These are phyloP conservation scores for Luzula sylvatica DNA, from an alignment of 176 grass and related monocot genomes.

Conservation along the genomic window DNA sequence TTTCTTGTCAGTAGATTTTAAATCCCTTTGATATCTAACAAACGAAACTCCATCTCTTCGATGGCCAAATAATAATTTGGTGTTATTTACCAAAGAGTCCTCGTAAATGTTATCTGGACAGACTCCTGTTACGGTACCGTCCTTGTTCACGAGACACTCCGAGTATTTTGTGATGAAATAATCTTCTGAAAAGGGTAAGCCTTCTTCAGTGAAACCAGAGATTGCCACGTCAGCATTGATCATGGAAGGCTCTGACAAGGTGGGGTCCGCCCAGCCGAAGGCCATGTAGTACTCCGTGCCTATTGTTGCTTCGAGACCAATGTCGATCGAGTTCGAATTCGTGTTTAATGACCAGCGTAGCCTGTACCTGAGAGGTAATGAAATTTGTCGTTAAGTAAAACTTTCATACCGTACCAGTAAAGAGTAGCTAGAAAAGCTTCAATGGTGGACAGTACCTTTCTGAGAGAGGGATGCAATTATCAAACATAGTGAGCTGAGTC, in stretches of 20 bases:
- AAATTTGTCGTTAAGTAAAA: background rate
- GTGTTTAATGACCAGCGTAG: constrained; percentile 73
- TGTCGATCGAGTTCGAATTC: constrained; percentile 44
- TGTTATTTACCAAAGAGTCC: constrained; percentile 42
- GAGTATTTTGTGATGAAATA: constrained; percentile 60
- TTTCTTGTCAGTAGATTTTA: constrained; percentile 41
- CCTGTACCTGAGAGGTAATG: constrained; percentile 26
- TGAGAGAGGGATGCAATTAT: constrained; percentile 54
- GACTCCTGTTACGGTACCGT: constrained; percentile 53
- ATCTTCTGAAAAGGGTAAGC: constrained; percentile 70
- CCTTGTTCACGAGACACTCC: constrained; percentile 50
- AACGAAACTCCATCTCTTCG: constrained; percentile 81
- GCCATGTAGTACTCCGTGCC: constrained; percentile 92
- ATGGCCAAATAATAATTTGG: constrained; percentile 66
- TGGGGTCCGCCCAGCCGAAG: constrained; percentile 67
- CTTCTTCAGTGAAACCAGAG: constrained; percentile 71
- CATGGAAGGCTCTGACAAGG: constrained; percentile 35
- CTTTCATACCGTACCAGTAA: background rate
- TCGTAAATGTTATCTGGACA: constrained; percentile 86
- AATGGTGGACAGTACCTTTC: constrained; percentile 15
- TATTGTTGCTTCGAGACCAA: constrained; percentile 60
- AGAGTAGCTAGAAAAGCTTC: background rate
- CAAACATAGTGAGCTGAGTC: constrained; percentile 55
- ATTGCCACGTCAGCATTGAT: constrained; percentile 62
- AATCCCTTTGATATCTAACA: constrained; percentile 47